These are phyloP conservation scores for Plantago elongata DNA, from an alignment of 257 asterid species.

Conservation along the genomic window DNA sequence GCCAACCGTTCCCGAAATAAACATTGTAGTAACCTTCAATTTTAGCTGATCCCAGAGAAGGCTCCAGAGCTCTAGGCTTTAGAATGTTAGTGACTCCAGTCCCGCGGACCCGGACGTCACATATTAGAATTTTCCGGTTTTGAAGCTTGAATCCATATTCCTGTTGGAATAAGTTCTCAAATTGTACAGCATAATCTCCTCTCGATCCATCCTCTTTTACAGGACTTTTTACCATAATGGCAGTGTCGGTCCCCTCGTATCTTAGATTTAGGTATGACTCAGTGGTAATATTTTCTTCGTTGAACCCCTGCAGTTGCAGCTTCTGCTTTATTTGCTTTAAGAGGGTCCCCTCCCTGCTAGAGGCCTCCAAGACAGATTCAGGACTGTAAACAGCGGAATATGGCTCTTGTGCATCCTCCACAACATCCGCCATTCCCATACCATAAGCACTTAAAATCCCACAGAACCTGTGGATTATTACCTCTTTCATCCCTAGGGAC, in stretches of 20 bases:
- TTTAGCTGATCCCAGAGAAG: conserved; percentile 40
- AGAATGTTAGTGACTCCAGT: conserved; percentile 81
- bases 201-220: conserved; percentile 46
- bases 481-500: conserved; percentile 95
- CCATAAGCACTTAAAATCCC: conserved; percentile 97
- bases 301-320: conserved; percentile 73
- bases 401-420: conserved; percentile 92
- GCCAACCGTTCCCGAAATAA: conserved; percentile 66
- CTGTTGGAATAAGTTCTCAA: conserved; percentile 67
- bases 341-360: conserved; percentile 54
- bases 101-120: conserved; percentile 95
- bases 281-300: conserved; percentile 58
- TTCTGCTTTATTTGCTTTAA: conserved; percentile 53
- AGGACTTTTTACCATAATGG: conserved; percentile 75
- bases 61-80: conserved; percentile 52
- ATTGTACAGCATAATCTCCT: conserved; percentile 78
- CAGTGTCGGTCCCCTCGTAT: conserved; percentile 94
- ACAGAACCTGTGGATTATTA: conserved; percentile 77
- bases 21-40: conserved; percentile 48
- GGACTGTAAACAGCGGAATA: conserved; percentile 75
- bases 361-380: conserved; percentile 61
- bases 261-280: conserved; percentile 82
- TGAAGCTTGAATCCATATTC: conserved; percentile 94
- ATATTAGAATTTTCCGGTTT: conserved; percentile 64
- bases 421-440: conserved; percentile 98